These are phyloP conservation scores for Penicillium fuscoglaucum DNA, from an alignment of 2,329 filamentous ascomycete species.

Conservation along the genomic window DNA sequence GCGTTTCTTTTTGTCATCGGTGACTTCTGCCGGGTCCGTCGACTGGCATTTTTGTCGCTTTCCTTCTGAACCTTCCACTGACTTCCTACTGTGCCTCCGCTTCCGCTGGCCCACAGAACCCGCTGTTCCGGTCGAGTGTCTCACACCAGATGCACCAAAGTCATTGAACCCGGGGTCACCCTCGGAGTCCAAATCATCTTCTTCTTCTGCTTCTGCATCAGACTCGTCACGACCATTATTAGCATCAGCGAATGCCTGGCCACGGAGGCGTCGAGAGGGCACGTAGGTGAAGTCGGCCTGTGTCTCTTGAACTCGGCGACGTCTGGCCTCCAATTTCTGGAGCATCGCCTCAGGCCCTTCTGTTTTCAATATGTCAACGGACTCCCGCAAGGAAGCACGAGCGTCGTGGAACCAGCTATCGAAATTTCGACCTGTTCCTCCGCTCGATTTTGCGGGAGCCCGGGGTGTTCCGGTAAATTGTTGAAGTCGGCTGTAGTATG, in stretches of 20 bases:
- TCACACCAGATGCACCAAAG: background rate
- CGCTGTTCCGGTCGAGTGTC: background rate
- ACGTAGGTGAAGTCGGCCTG: constrained; percentile 41
- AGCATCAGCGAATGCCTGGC: constrained; percentile 28
- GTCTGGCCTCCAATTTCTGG: constrained; percentile 25
- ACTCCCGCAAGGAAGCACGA: constrained; percentile 42
- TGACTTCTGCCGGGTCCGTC: background rate
- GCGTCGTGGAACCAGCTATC: constrained; percentile 56
- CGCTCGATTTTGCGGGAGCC: constrained; percentile 40
- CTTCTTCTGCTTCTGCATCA: background rate
- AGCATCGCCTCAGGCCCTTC: constrained; percentile 38
- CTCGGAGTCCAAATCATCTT: background rate
- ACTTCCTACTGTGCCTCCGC: background rate
- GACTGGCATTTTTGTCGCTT: constrained; percentile 3
- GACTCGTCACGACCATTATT: background rate
- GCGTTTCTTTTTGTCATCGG: constrained; percentile 13
- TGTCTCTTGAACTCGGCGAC: constrained; percentile 37
- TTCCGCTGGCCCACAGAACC: background rate
- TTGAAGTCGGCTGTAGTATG: constrained; percentile 54
- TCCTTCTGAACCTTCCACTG: background rate
- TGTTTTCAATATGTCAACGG: constrained; percentile 40
- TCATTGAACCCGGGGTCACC: constrained; percentile 1
- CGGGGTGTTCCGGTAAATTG: constrained; percentile 52
- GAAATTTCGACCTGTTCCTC: constrained; percentile 51
- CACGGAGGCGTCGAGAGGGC: constrained; percentile 35